A percentile compares a stretch with the other conserved stretches of the same genome.
phyloP scores from a whole-genome alignment of 2,329 filamentous ascomycete species.

The Ambrosiella beaveri region DNA sequence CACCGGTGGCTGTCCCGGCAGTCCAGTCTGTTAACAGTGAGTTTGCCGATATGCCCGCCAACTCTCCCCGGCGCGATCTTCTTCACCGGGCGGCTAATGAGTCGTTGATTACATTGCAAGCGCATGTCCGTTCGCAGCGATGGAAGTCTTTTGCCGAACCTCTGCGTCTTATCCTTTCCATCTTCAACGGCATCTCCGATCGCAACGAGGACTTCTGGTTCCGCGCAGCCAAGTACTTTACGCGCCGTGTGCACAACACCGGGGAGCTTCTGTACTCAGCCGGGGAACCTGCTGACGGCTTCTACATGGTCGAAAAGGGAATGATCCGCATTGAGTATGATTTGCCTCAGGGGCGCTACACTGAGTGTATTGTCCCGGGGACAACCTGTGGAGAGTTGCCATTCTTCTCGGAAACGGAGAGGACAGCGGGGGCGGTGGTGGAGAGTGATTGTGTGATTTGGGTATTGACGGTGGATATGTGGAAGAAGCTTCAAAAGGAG shows the following conservation, averaged over 20 bases:
- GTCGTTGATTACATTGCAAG: constrained; percentile 40
- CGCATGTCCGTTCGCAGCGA: constrained; percentile 40
- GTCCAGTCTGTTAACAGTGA: constrained; percentile 13
- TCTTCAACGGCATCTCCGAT: constrained; percentile 76
- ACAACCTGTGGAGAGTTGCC: constrained; percentile 92
- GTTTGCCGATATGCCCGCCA: constrained; percentile 30
- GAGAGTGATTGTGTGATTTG: constrained; percentile 72
- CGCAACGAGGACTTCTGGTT: constrained; percentile 96
- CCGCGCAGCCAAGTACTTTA: constrained; percentile 58
- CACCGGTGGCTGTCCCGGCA: constrained; percentile 32
- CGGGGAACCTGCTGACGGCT: constrained; percentile 61
- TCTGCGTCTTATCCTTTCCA: constrained; percentile 76
- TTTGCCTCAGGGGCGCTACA: constrained; percentile 72
- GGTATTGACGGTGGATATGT: constrained; percentile 56
- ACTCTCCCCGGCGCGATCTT: constrained; percentile 65
- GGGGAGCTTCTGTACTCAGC: constrained; percentile 62
- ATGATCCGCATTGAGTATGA: constrained; percentile 83
- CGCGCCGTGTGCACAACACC: constrained; percentile 44
- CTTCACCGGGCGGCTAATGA: constrained; percentile 57
- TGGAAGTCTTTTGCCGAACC: constrained; percentile 86
- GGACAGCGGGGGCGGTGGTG: constrained; percentile 72
- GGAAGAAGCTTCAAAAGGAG: constrained; percentile 53
- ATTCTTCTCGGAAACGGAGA: constrained; percentile 79
- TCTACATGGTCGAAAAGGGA: constrained; percentile 80
- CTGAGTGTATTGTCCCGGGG: constrained; percentile 82